phyloP scores from a whole-genome alignment of 1,284 basidiomycete genomes.

The Trichosporon sp. region DNA sequence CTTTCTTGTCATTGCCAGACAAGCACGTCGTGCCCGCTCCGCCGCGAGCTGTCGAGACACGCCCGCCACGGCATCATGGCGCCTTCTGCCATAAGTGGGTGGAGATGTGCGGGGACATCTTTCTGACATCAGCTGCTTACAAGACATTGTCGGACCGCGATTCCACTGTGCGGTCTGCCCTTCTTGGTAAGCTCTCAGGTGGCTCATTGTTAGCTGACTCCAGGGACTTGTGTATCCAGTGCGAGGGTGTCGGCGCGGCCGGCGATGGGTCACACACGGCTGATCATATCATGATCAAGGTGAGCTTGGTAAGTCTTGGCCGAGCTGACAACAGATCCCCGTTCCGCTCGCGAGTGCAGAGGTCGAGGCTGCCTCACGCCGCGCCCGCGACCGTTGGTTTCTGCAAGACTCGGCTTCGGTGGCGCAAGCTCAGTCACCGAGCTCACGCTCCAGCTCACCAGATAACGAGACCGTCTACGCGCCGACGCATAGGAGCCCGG shows the following conservation, averaged over 20 bases:
- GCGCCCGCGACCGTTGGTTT: conserved; percentile 68
- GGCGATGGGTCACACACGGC: conserved; percentile 38
- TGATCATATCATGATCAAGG: conserved; percentile 84
- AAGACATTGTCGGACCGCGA: conserved; percentile 79
- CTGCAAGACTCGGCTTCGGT: conserved; percentile 61
- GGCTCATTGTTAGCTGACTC: conserved; percentile 1
- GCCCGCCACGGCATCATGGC: conserved; percentile 34
- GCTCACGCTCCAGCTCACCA: conserved; percentile 37
- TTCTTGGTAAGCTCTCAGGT: conserved; percentile 34
- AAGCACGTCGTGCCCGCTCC: conserved; percentile 10
- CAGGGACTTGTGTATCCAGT: conserved; percentile 67
- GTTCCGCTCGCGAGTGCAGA: conserved; percentile 67
- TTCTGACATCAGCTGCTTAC: conserved; percentile 63
- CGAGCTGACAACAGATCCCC: conserved; percentile 59
- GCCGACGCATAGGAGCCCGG: not conserved
- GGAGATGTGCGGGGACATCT: not conserved
- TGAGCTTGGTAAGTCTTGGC: conserved; percentile 33
- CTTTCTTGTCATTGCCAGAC: conserved; percentile 73
- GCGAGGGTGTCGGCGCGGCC: conserved; percentile 65
- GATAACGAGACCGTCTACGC: conserved; percentile 46
- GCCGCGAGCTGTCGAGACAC: not conserved
- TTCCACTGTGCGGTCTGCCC: conserved; percentile 85
- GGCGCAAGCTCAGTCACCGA: conserved; percentile 20
- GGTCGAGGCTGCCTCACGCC: conserved; percentile 65
- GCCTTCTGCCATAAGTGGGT: conserved; percentile 60